Evolutionary conservation across 2,329 filamentous ascomycete species (phyloP).

Genomic region (Colletotrichum theobromicola): DNA sequence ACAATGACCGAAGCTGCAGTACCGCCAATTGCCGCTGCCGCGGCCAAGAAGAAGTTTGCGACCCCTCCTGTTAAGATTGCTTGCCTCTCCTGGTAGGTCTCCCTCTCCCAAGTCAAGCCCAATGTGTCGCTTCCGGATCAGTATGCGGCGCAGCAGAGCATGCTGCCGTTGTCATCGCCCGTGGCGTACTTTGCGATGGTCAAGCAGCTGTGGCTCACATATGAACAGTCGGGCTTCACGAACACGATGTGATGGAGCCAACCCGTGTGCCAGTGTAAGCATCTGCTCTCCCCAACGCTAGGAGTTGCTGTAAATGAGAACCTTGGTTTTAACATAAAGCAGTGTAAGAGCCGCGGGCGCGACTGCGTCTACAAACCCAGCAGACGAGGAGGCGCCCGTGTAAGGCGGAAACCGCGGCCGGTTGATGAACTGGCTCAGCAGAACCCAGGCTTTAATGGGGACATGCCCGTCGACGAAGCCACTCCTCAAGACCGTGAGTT

Average conservation of each 20-base stretch:
- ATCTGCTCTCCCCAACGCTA: background rate
- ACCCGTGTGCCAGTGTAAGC: slow-evolving; percentile 48
- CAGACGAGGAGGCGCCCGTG: slow-evolving; percentile 46
- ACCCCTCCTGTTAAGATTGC: slow-evolving; percentile 55
- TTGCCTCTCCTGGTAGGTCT: slow-evolving; percentile 53
- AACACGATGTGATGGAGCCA: slow-evolving; percentile 51
- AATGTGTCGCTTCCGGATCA: too few relatives aligned
- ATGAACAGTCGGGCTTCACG: slow-evolving; percentile 45
- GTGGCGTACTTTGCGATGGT: background rate
- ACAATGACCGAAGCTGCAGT: slow-evolving; percentile 23
- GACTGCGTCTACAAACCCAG: slow-evolving; percentile 49
- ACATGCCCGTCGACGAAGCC: slow-evolving; percentile 30
- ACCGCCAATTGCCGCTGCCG: slow-evolving; percentile 12
- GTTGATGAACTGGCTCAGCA: slow-evolving; percentile 23
- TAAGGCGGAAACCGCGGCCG: slow-evolving; percentile 40
- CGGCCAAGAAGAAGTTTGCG: slow-evolving; percentile 44
- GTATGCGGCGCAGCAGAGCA: background rate
- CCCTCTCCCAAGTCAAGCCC: background rate
- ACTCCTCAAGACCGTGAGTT: slow-evolving; percentile 34
- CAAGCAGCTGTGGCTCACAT: background rate
- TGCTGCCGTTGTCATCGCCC: background rate
- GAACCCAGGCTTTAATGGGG: slow-evolving; percentile 29
- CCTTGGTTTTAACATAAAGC: slow-evolving; percentile 17
- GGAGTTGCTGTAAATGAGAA: background rate
- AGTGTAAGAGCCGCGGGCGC: slow-evolving; percentile 45